Evolutionary conservation across 1,284 basidiomycete genomes (phyloP).

Genomic region (Heliocybe sulcata): DNA sequence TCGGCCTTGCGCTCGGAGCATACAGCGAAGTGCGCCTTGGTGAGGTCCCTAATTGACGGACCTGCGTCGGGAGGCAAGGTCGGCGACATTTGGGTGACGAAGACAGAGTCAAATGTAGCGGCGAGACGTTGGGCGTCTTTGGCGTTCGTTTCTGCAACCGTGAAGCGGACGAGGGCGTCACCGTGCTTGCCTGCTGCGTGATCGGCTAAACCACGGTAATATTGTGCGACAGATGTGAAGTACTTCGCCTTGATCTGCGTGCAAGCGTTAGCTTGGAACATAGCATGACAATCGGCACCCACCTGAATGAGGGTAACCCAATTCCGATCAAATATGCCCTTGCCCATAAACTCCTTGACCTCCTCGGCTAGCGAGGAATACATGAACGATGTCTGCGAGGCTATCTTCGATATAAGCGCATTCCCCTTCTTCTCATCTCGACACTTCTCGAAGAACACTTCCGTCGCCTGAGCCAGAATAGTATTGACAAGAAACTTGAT

Average conservation of each 20-base stretch:
- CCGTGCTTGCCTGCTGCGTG: conserved; percentile 77
- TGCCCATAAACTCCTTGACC: conserved; percentile 92
- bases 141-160: conserved; percentile 71
- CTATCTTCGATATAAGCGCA: conserved; percentile 80
- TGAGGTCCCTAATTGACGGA: conserved; percentile 71
- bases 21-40: conserved; percentile 77
- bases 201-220: conserved; percentile 82
- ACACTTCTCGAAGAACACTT: conserved; percentile 96
- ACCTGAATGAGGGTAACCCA: conserved; percentile 88
- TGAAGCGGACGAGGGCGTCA: conserved; percentile 78
- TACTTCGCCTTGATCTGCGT: conserved; percentile 86
- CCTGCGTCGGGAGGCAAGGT: conserved; percentile 89
- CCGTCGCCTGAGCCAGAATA: conserved; percentile 90
- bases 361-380: conserved; percentile 82
- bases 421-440: conserved; percentile 84
- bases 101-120: conserved; percentile 66
- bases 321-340: conserved; percentile 92
- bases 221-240: conserved; percentile 83
- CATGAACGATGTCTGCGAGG: conserved; percentile 75
- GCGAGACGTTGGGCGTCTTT: conserved; percentile 81
- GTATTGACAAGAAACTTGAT: conserved; percentile 87
- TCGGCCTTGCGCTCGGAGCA: conserved; percentile 73
- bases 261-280: not conserved
- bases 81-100: conserved; percentile 67
- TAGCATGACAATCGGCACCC: conserved; percentile 12